A percentile compares a stretch with the other conserved stretches of the same genome.
phyloP scores from a whole-genome alignment of 2,329 filamentous ascomycete genomes.

The Penicillium paneum region DNA sequence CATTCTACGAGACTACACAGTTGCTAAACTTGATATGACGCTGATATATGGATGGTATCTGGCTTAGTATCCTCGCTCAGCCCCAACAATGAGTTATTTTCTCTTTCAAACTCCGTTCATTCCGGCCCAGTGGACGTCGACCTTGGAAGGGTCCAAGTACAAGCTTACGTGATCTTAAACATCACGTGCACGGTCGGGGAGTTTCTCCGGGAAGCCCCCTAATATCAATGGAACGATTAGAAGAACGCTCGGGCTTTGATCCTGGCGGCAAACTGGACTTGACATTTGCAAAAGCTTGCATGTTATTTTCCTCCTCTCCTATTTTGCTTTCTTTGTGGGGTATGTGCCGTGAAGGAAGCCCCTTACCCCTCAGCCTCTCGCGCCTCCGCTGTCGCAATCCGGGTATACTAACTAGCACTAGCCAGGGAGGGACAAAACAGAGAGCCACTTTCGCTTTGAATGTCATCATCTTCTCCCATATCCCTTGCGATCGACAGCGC shows the following conservation, averaged over 20 bases:
- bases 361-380: slow-evolving; percentile 4
- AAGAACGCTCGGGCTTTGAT: slow-evolving; percentile 25
- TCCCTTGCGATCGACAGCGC: slow-evolving; percentile 18
- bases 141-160: background rate
- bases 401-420: slow-evolving; percentile 24
- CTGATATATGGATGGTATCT: background rate
- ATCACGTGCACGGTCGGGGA: slow-evolving; percentile 21
- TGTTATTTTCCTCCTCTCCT: slow-evolving; percentile 12
- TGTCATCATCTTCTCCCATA: slow-evolving; percentile 16
- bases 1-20: background rate
- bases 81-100: background rate
- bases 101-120: background rate
- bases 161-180: slow-evolving; percentile 6
- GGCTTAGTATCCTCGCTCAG: background rate
- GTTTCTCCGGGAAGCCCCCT: slow-evolving; percentile 23
- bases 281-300: slow-evolving; percentile 19
- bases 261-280: slow-evolving; percentile 23
- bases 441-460: slow-evolving; percentile 18
- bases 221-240: slow-evolving; percentile 18
- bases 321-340: slow-evolving; percentile 15
- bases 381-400: slow-evolving; percentile 12
- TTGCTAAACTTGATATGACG: too few species aligned
- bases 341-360: slow-evolving; percentile 7
- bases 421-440: slow-evolving; percentile 21
- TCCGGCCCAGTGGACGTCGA: background rate